Base-by-base conservation (phyloP, 805 yeast genomes). In the Lipomyces kockii region DNA sequence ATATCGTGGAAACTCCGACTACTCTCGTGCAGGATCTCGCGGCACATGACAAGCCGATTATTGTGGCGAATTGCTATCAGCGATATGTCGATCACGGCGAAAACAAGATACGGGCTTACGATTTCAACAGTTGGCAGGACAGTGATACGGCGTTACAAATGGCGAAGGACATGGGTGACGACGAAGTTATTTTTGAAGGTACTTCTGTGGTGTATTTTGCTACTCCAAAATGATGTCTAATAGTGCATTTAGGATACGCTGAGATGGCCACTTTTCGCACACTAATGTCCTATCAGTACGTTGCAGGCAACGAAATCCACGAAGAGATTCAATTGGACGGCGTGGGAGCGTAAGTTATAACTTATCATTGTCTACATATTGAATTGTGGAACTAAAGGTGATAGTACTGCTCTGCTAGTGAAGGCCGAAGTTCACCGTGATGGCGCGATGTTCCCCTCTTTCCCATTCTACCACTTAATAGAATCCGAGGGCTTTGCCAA, bases 361-460 rank as follows among this genome's bases (percentile, higher is more conserved):
- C 5, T 11, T 1, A 25, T 14, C 9, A 17, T 25, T 14, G 32
- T 46, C 46, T 14, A 37, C 1, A 4, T 3, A 17, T 43, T 43
- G 22, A 43, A 17, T 6, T 43, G 22, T 43, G 20, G 49, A 8
- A 17, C 49, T 43, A 43, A 43, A 12, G 4, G 49, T 52, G 53
- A 34, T 34, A 67, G 98, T 70, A 97, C 98, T 27, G 97, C 98
- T 55, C 88, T 97, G 39, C 78, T 95, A 80, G 99, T 95, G 37
- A 92, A 94, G 77, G 97, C 98, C 11, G 98, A 93, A 73, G 99
- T 95, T 63, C 99, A 95, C 80, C 85, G 99, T 78, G 99, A 95
- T 78, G 99, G 99, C 61, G 98, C 98, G 64, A 94, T 95, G 98
- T 95, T 95, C 86, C 99, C 99, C 20, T 91, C 96, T 60, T 95